A percentile compares a stretch with the other conserved stretches of the same genome.
phyloP scores from a whole-genome alignment of 306 rosid genomes.

The Styphnolobium japonicum region DNA sequence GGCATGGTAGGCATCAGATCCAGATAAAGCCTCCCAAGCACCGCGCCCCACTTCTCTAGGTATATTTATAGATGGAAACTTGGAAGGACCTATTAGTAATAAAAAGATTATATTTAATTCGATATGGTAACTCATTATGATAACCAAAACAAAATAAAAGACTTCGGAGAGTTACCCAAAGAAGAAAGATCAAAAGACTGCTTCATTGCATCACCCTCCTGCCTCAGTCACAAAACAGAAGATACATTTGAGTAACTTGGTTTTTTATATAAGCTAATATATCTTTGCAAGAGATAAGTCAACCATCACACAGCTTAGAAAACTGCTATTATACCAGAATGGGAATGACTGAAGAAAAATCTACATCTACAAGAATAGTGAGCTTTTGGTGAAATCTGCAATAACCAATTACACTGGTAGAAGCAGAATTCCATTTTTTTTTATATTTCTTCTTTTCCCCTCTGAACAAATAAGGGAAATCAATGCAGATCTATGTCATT shows the following conservation, averaged over 20 bases:
- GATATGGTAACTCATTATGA: conserved; percentile 1
- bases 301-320: conserved; percentile 5
- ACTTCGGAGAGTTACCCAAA: conserved; percentile 42
- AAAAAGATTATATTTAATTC: conserved; percentile 3
- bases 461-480: neutral
- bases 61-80: conserved; percentile 44
- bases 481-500: neutral
- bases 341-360: neutral
- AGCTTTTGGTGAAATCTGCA: neutral
- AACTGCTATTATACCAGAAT: neutral
- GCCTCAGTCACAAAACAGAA: conserved; percentile 15
- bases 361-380: neutral
- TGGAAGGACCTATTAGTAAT: conserved; percentile 45
- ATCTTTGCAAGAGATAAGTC: neutral
- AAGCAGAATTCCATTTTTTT: neutral
- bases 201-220: conserved; percentile 63
- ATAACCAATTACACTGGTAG: neutral
- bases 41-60: conserved; percentile 42
- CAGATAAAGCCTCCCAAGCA: conserved; percentile 52
- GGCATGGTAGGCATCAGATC: conserved; percentile 51
- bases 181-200: conserved; percentile 47
- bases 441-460: neutral
- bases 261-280: neutral
- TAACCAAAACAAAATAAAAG: neutral
- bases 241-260: neutral